Conservation (phyloP, 306 rosid species). For the Sphenostylis stenocarpa region DNA sequence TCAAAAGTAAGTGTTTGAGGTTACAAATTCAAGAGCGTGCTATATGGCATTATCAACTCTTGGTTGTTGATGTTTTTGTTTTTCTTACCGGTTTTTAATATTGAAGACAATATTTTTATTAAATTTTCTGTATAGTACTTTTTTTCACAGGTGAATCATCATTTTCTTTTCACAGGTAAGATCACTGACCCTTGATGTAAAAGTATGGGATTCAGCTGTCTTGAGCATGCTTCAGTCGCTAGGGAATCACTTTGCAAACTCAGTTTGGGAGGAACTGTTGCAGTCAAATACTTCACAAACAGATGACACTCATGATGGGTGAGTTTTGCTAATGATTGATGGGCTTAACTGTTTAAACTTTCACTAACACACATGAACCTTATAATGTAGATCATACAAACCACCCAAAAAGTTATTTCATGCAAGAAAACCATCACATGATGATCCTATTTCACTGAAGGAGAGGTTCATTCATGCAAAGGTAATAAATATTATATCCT, state of each 20-base stretch:
- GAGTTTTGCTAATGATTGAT: conserved; percentile 32
- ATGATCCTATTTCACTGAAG: conserved; percentile 64
- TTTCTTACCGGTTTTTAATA: neutral
- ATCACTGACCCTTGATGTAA: conserved; percentile 84
- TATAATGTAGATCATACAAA: conserved; percentile 49
- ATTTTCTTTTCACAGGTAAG: conserved; percentile 57
- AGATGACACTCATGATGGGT: conserved; percentile 49
- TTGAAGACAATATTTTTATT: neutral
- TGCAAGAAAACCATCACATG: conserved; percentile 55
- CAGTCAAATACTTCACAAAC: conserved; percentile 36
- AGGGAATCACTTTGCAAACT: conserved; percentile 69
- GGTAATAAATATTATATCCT: conserved; percentile 40
- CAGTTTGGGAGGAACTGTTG: conserved; percentile 85
- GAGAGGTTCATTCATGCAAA: conserved; percentile 75
- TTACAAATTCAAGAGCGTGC: neutral
- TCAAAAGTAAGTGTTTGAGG: conserved; percentile 64
- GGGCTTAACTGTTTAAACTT: conserved; percentile 1
- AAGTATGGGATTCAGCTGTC: conserved; percentile 75
- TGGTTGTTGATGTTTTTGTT: neutral
- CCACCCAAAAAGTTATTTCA: conserved; percentile 37
- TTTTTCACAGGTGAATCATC: conserved; percentile 7
- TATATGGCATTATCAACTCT: neutral
- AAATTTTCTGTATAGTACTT: neutral
- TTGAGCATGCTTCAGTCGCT: conserved; percentile 66
- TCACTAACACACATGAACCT: conserved; percentile 36